Evolutionary conservation across 1,284 basidiomycete genomes (phyloP).

Genomic region (Trichosporon sp.): DNA sequence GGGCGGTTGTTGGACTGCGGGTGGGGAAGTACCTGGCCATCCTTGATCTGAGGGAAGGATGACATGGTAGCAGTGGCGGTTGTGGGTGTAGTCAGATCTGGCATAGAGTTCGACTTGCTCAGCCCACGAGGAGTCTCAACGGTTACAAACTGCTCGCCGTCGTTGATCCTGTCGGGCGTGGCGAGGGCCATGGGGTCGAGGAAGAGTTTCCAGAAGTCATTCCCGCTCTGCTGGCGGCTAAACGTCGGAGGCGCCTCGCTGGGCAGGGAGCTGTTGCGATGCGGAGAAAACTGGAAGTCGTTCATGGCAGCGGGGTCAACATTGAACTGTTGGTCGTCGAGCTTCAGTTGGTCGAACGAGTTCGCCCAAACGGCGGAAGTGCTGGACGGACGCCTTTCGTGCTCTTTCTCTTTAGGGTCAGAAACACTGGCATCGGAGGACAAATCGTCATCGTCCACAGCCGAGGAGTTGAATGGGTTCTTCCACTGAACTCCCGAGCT

Average conservation of each 20-base stretch:
- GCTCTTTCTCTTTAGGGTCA: conserved; percentile 13
- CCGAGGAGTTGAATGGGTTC: background rate
- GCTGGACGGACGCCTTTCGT: conserved; percentile 41
- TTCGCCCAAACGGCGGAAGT: conserved; percentile 45
- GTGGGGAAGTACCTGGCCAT: background rate
- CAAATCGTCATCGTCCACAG: background rate
- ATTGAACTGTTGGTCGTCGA: conserved; percentile 38
- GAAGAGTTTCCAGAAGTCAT: conserved; percentile 51
- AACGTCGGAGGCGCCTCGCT: conserved; percentile 9
- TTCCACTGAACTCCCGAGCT: background rate
- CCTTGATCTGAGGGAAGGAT: conserved; percentile 19
- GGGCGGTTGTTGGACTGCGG: conserved; percentile 14
- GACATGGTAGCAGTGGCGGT: conserved; percentile 1
- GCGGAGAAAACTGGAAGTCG: conserved; percentile 3
- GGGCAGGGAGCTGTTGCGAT: conserved; percentile 27
- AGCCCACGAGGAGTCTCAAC: conserved; percentile 26
- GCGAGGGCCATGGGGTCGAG: conserved; percentile 36
- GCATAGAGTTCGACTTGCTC: conserved; percentile 52
- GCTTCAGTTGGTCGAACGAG: conserved; percentile 48
- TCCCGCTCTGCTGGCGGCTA: conserved; percentile 15
- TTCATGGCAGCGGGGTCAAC: conserved; percentile 17
- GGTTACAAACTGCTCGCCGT: conserved; percentile 21
- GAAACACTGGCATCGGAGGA: conserved; percentile 19
- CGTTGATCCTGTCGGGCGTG: conserved; percentile 48
- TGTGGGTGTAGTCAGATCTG: conserved; percentile 43